Evolutionary conservation across 2,329 filamentous ascomycete genomes (phyloP).

Genomic region (Phialophora chinensis): DNA sequence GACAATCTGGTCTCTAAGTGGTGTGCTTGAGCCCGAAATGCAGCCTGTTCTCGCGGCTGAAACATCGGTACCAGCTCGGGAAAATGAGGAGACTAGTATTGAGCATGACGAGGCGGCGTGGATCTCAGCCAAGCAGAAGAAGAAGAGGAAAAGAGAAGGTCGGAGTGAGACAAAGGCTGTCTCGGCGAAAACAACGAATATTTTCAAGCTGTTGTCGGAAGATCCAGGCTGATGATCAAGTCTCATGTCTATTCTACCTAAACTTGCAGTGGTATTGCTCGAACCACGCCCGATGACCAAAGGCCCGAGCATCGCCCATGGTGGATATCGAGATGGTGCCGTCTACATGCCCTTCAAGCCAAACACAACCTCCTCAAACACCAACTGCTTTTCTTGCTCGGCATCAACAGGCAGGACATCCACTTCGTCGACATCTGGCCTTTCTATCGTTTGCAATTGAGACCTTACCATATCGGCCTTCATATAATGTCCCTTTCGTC

Average conservation of each 20-base stretch:
- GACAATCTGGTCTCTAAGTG: background rate
- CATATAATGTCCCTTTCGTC: background rate
- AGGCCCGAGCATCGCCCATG: background rate
- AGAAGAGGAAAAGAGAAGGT: conserved; percentile 19
- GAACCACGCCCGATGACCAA: background rate
- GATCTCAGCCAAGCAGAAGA: conserved; percentile 14
- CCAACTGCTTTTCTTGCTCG: background rate
- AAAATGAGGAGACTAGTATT: background rate
- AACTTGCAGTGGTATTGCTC: background rate
- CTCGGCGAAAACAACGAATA: conserved; percentile 16
- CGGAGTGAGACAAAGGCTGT: background rate
- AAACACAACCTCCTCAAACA: background rate
- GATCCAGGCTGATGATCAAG: conserved; percentile 4
- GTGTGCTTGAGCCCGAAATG: background rate
- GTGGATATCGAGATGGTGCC: background rate
- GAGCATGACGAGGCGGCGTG: conserved; percentile 7
- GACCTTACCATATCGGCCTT: background rate
- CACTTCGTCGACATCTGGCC: background rate
- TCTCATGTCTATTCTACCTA: background rate
- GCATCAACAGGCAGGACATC: background rate
- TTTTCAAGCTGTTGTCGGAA: conserved; percentile 21
- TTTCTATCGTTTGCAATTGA: background rate
- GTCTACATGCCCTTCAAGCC: background rate
- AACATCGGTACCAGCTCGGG: background rate
- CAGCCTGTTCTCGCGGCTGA: background rate